Evolutionary conservation across 1,284 basidiomycete species (phyloP).

Genomic region (Boletellus dicymbophilus): DNA sequence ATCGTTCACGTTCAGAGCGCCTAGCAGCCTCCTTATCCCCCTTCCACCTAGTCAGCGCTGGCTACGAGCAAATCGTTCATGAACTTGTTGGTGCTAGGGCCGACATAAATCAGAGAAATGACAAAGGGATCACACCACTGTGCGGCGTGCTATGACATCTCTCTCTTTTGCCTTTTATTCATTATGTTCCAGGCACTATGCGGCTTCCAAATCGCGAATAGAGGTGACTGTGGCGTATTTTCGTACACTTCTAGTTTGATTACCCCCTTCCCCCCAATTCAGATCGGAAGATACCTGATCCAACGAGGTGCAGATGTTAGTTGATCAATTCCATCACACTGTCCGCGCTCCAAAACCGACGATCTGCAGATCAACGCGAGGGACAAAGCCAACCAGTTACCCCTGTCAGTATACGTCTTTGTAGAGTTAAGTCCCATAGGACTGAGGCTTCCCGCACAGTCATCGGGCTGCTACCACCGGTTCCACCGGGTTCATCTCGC

Average conservation of each 20-base stretch:
- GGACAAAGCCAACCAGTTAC: constrained; percentile 89
- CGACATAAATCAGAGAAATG: constrained; percentile 78
- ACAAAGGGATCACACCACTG: constrained; percentile 88
- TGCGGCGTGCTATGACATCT: constrained; percentile 41
- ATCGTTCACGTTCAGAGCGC: not conserved
- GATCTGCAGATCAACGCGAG: constrained; percentile 79
- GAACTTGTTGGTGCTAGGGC: constrained; percentile 87
- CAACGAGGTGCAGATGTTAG: constrained; percentile 86
- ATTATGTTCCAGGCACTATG: constrained; percentile 95
- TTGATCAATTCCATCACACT: constrained; percentile 68
- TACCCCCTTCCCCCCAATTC: constrained; percentile 16
- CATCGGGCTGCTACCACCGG: constrained; percentile 96
- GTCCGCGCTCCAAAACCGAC: constrained; percentile 18
- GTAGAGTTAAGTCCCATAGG: not conserved
- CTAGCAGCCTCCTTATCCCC: not conserved
- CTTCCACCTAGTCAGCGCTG: constrained; percentile 67
- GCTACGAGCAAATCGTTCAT: constrained; percentile 75
- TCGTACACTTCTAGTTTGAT: not conserved
- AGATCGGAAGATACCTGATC: constrained; percentile 89
- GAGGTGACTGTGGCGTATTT: constrained; percentile 49
- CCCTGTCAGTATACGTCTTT: constrained; percentile 61
- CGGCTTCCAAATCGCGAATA: constrained; percentile 89
- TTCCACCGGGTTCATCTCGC: constrained; percentile 80
- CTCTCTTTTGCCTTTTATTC: too few relatives aligned
- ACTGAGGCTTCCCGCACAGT: constrained; percentile 39